phyloP scores from a whole-genome alignment of 331 rosid species.

The Pyrus hybrid region DNA sequence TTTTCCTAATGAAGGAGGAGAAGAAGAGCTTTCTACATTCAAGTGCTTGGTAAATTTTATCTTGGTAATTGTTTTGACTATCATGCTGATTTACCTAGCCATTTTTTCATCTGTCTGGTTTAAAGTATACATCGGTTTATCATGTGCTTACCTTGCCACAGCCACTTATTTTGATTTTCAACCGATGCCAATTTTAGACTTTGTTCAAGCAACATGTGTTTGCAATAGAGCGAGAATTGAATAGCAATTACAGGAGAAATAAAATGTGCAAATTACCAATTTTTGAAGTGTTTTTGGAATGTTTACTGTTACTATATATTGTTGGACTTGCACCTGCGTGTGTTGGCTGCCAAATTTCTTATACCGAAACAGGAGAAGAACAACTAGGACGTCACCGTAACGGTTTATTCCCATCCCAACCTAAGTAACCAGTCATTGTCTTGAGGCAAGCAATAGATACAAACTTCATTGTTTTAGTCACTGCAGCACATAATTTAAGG shows the following conservation, averaged over 20 bases:
- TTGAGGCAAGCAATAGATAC: background rate
- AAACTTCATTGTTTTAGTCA: background rate
- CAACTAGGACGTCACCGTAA: too few relatives aligned
- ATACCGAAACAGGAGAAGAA: too few relatives aligned
- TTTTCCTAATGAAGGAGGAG: conserved; percentile 45
- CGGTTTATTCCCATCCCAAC: too few relatives aligned
- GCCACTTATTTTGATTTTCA: conserved; percentile 54
- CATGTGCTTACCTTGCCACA: conserved; percentile 69
- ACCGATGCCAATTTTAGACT: conserved; percentile 37
- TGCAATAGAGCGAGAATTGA: conserved; percentile 35
- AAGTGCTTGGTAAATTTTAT: conserved; percentile 42
- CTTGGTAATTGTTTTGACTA: conserved; percentile 43
- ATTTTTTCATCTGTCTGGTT: conserved; percentile 63
- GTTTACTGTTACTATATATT: background rate
- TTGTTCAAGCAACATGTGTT: conserved; percentile 34
- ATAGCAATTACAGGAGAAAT: background rate
- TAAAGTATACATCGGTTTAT: conserved; percentile 57
- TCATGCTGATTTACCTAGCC: conserved; percentile 46
- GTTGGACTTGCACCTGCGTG: background rate
- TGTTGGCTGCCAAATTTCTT: too few relatives aligned
- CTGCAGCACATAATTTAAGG: background rate
- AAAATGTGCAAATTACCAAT: background rate
- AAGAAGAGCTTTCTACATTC: conserved; percentile 48
- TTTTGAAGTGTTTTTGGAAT: background rate
- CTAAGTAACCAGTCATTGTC: background rate